These are phyloP conservation scores for Neurospora africana DNA, from an alignment of 495 filamentous ascomycete genomes.

Conservation along the genomic window DNA sequence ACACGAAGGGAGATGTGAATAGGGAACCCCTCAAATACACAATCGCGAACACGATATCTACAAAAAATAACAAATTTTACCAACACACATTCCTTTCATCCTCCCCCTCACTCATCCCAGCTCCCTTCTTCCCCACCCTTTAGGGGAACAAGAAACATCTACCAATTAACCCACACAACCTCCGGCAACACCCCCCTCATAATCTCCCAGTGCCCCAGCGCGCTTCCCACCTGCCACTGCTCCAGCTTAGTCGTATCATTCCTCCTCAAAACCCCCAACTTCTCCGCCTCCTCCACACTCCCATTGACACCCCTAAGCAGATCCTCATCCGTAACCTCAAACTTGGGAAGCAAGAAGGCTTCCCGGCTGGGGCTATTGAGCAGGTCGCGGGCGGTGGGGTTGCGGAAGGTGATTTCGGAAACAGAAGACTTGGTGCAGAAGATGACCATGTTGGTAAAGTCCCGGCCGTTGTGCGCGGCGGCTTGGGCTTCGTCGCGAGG, in stretches of 20 bases:
- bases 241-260: slow-evolving; percentile 51
- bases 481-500: slow-evolving; percentile 34
- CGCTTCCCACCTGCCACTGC: slow-evolving; percentile 61
- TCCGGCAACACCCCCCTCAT: slow-evolving; percentile 79
- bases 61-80: neutral
- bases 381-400: slow-evolving; percentile 54
- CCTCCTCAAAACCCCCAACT: slow-evolving; percentile 37
- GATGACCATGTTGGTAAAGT: slow-evolving; percentile 87
- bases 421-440: slow-evolving; percentile 50
- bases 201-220: slow-evolving; percentile 77
- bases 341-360: slow-evolving; percentile 58
- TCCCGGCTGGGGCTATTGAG: slow-evolving; percentile 59
- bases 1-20: neutral
- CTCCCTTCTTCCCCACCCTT: neutral
- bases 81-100: neutral
- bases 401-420: slow-evolving; percentile 50
- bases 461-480: slow-evolving; percentile 31
- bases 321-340: slow-evolving; percentile 54
- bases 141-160: slow-evolving; percentile 12
- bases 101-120: neutral
- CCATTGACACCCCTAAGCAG: neutral
- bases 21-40: neutral
- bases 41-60: neutral
- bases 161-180: slow-evolving; percentile 84
- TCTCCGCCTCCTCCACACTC: slow-evolving; percentile 21